Evolutionary conservation across 257 asterid genomes (phyloP), one percentile per base, ranked within the genome.

Genomic region (Solanum lycopersicoides): DNA sequence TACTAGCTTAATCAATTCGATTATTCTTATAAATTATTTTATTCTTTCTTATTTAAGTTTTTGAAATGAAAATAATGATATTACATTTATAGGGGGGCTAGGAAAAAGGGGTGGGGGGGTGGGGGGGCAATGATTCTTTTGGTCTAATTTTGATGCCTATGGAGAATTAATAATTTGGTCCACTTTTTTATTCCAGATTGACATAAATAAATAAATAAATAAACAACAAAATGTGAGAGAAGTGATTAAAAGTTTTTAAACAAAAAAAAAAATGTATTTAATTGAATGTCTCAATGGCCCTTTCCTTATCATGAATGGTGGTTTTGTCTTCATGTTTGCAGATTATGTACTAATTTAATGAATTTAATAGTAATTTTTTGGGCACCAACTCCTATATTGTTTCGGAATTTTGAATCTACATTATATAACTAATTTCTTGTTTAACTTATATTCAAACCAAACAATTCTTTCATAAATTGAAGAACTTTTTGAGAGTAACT

Each of bases 111-210:
- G 66, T 28, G 10, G 30, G 25, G 16, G 68, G 44, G 50, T 79
- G 16, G 84, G 66, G 16, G 84, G 39, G 84, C 83, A 76, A 42
- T 30, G 25, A 44, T 79, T 25, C n/a, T 79, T 56, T 79, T 44
- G 84, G 84, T 28, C 41, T 14, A 25, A 77, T 77, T 77, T 77
- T 77, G 63, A 77, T 77, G n/a, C 83, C 83, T 77, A 42, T 13
- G 35, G 83, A 13, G 60, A 76, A 76, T 76, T 76, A 35, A 76
- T 76, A 76, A 44, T 42, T 44, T 77, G 4, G 39, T 44, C 37
- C 39, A 44, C 37, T 42, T 77, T 13, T 0, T 42, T 42, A 4
- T 77, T 44, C 37, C 63, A 20, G 45, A 18, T 35, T 72, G 28
- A 72, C 15, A 9, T 30, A 69, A 0, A 32, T 68, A 68, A 30